Base-by-base conservation (phyloP, 2,329 filamentous ascomycete genomes). In the Monosporascus ibericus region DNA sequence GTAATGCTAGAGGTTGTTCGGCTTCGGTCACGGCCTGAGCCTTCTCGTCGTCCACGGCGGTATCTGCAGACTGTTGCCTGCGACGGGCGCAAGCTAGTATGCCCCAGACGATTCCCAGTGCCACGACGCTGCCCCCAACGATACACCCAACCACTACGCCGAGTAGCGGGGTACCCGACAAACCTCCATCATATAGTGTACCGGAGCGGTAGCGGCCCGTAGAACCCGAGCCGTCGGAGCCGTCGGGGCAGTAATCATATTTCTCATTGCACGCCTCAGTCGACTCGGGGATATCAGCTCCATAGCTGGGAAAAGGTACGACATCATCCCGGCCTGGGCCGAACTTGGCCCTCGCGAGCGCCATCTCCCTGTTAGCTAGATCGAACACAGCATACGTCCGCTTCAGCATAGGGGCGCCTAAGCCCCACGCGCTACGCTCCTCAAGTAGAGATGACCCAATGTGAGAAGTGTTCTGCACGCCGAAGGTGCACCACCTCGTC, bases 311-410 rank as follows among this genome's bases (percentile, higher is more conserved):
- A 44, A 70, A 70, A 5, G 61, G 30, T 9, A 66, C 55, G 8
- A 70, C 55, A 36, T 59, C 58, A 14, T 59, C 55, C 3, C 49
- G 48, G 4, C 49, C 54, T 24, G 55, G 50, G n/a, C 51, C 50
- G 8, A 65, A 62, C 50, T 58, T 65, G 55, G 62, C 55, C 1
- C 62, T 60, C 2, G 67, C 68, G 11, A 70, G 24, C 37, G 65
- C 67, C 3, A 70, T 49, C 48, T 69, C 65, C n/a, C 53, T 44
- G 55, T 68, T 68, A 44, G 56, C 63, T 14, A 64, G 51, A 53
- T 70, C 68, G 48, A 69, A 68, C 4, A 67, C 67, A 47, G 63
- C 57, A 54, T 70, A 70, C 14, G 56, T 58, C n/a, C 65, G 62
- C 34, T 64, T 64, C 36, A 70, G 53, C 42, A 68, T 37, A 17